phyloP scores from a whole-genome alignment of 805 yeast genomes.

The Cyberlindnera bimundalis region DNA sequence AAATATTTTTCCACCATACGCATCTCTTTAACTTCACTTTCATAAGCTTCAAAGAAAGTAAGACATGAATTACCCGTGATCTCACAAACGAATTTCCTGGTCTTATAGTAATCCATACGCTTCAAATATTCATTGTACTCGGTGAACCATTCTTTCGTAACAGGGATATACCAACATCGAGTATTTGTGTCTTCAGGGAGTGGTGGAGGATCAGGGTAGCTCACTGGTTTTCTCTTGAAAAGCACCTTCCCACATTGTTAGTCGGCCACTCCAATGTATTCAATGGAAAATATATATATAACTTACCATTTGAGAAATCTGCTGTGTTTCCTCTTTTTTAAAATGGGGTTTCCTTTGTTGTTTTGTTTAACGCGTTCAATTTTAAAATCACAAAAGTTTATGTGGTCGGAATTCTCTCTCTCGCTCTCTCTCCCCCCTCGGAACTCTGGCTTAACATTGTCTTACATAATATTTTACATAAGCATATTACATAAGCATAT shows the following conservation, averaged over 20 bases:
- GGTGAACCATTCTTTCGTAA: slow-evolving; percentile 86
- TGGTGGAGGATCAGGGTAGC: slow-evolving; percentile 51
- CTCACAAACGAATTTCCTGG: slow-evolving; percentile 88
- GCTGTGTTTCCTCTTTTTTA: too few species aligned
- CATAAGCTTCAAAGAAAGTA: slow-evolving; percentile 85
- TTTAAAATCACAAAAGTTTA: too few species aligned
- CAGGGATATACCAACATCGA: slow-evolving; percentile 77
- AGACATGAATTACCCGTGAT: slow-evolving; percentile 91
- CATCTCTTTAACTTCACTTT: slow-evolving; percentile 65
- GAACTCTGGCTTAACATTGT: too few species aligned
- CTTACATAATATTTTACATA: too few species aligned
- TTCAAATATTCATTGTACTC: slow-evolving; percentile 72
- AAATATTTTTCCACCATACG: slow-evolving; percentile 70
- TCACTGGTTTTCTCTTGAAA: slow-evolving; percentile 70
- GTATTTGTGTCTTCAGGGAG: slow-evolving; percentile 53
- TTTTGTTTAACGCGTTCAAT: slow-evolving; percentile 2
- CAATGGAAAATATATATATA: too few species aligned
- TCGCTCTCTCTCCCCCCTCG: too few species aligned
- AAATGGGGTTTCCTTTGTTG: too few species aligned
- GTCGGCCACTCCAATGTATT: neutral
- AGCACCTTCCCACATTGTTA: slow-evolving; percentile 48
- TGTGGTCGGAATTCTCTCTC: slow-evolving; percentile 3
- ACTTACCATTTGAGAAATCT: neutral
- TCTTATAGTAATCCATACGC: slow-evolving; percentile 68
- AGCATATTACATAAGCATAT: too few species aligned